A percentile compares a stretch with the other conserved stretches of the same genome.
Evolutionary conservation across 2,329 filamentous ascomycete genomes (phyloP).

Genomic region (Neospermospora avenae): DNA sequence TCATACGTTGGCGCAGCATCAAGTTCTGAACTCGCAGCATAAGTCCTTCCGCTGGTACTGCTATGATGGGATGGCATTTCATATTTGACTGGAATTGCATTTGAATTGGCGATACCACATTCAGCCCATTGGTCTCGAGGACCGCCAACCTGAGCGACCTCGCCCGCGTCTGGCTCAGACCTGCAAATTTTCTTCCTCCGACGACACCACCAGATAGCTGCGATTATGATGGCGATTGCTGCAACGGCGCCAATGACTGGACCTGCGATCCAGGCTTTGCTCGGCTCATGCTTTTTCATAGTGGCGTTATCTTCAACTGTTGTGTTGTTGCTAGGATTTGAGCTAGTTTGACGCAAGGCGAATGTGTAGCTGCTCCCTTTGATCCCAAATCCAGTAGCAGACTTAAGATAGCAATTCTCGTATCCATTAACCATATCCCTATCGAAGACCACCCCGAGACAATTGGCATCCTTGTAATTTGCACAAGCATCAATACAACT

Average conservation of each 20-base stretch:
- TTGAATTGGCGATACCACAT: neutral
- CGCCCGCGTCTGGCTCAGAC: neutral
- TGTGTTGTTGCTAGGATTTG: neutral
- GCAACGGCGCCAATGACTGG: neutral
- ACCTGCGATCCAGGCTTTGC: neutral
- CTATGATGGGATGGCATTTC: neutral
- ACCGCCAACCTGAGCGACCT: neutral
- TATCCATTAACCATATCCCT: neutral
- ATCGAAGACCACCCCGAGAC: neutral
- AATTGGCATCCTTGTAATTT: neutral
- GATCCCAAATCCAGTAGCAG: neutral
- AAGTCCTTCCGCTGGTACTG: neutral
- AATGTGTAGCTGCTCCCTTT: neutral
- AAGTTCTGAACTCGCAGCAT: neutral
- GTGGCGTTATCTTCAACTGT: no score
- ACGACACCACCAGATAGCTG: neutral
- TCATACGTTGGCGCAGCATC: neutral
- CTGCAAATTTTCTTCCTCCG: neutral
- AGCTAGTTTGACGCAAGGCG: neutral
- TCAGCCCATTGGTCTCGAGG: neutral
- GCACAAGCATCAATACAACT: neutral
- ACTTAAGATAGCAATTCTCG: neutral
- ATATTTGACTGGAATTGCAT: neutral
- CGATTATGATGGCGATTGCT: neutral
- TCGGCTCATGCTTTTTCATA: neutral